phyloP scores from a whole-genome alignment of 202 grass and related monocot genomes.

The Tripidium arundinaceum region DNA sequence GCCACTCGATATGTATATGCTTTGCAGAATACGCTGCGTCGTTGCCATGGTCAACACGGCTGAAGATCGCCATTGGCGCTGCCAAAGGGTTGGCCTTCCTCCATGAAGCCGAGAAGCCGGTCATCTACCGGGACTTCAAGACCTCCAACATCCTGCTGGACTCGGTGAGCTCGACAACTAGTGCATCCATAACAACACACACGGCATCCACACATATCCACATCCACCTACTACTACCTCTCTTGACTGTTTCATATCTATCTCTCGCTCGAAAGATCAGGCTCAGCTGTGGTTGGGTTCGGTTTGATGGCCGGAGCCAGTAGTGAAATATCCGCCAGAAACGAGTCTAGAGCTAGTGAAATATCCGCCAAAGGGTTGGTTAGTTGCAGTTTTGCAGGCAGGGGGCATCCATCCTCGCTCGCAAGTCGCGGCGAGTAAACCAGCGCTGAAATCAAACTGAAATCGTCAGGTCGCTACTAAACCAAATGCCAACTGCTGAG shows the following conservation, averaged over 20 bases:
- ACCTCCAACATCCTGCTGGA: conserved; percentile 85
- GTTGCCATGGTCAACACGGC: conserved; percentile 55
- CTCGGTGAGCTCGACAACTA: conserved; percentile 31
- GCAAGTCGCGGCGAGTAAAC: not conserved
- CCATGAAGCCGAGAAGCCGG: conserved; percentile 82
- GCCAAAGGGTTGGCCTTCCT: conserved; percentile 79
- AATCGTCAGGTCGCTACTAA: conserved; percentile 11
- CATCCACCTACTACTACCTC: not conserved
- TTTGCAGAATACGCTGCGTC: conserved; percentile 44
- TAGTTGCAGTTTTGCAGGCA: not conserved
- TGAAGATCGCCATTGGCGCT: conserved; percentile 68
- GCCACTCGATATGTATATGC: not conserved
- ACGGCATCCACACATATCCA: not conserved
- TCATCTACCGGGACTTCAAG: conserved; percentile 93
- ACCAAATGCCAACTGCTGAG: conserved; percentile 31
- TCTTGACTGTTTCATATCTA: not conserved
- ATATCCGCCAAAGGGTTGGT: not conserved
- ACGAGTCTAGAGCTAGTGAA: too few species aligned
- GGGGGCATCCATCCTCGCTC: too few species aligned
- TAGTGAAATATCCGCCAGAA: not conserved
- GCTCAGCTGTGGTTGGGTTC: not conserved
- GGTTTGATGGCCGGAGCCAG: not conserved
- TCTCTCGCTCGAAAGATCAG: not conserved
- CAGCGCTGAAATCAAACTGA: not conserved
- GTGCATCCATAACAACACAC: not conserved